These are phyloP conservation scores for Sapria himalayana DNA, from an alignment of 345 rosid species.

Conservation along the genomic window DNA sequence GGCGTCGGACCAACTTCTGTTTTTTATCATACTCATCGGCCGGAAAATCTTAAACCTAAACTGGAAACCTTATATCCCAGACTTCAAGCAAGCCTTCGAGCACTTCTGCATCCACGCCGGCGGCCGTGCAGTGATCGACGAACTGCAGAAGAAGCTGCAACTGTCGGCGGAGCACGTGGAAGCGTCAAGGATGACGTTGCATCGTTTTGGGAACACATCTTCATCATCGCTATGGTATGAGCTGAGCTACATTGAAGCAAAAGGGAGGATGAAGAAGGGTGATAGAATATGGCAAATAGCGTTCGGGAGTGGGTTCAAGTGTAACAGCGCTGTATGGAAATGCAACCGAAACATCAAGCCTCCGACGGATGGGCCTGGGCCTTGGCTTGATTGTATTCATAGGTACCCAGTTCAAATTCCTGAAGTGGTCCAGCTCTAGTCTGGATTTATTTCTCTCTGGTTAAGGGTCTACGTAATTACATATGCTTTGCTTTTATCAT, in stretches of 20 bases:
- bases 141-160: slow-evolving; percentile 53
- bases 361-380: slow-evolving; percentile 39
- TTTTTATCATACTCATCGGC: slow-evolving; percentile 32
- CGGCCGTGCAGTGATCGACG: slow-evolving; percentile 76
- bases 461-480: too few species aligned
- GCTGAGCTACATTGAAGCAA: slow-evolving; percentile 47
- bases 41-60: slow-evolving; percentile 43
- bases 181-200: slow-evolving; percentile 70
- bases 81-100: slow-evolving; percentile 74
- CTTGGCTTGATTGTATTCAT: slow-evolving; percentile 59
- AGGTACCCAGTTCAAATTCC: slow-evolving; percentile 60
- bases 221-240: slow-evolving; percentile 82
- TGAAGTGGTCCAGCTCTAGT: slow-evolving; percentile 47
- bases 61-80: slow-evolving; percentile 63
- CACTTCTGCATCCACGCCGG: slow-evolving; percentile 93
- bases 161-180: slow-evolving; percentile 53
- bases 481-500: too few species aligned
- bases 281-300: slow-evolving; percentile 72
- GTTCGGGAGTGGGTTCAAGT: slow-evolving; percentile 83
- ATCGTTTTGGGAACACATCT: slow-evolving; percentile 74
- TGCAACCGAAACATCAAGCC: slow-evolving; percentile 45
- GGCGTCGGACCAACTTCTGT: slow-evolving; percentile 56
- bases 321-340: slow-evolving; percentile 85
- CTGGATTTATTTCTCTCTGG: too few species aligned
- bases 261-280: slow-evolving; percentile 57